Base-by-base conservation (phyloP, 495 filamentous ascomycete genomes). In the Penicillium taxi region DNA sequence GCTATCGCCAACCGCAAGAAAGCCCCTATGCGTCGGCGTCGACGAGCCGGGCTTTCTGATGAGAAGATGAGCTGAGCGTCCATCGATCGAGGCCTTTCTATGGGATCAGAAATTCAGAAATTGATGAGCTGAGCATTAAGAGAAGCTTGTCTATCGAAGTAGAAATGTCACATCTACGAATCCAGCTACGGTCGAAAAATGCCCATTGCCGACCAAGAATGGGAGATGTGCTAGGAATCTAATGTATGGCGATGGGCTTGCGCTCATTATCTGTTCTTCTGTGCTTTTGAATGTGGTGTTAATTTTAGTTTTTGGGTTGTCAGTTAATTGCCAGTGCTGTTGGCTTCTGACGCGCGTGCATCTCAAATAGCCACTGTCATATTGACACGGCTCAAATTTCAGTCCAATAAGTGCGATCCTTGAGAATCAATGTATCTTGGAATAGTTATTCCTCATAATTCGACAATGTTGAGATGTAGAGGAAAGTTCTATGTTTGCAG, bases 1-100 rank as follows among this genome's bases (percentile, higher is more conserved):
- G 53, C 50, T 15, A 63, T 68, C 24, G 70, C 61, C 9, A 53
- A 59, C 39, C 57, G 70, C 46, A 74, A 72, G 47, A 73, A 72
- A 47, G 67, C 70, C 0, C 64, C 70, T 8, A 69, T 73, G 59
- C 58, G 70, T 27, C 63, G 63, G 39, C 62, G 71, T 32, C 59
- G 67, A 34, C n/a, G n/a, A n/a, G n/a, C n/a, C n/a, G 26, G 26
- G 26, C 26, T 12, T 28, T 12, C 15, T n/a, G n/a, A n/a, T n/a
- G n/a, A n/a, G n/a, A n/a, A 24, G 11, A 11, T 6, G 22, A 24
- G 6, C 6, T 11, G 22, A 24, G 22, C 22, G 6, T 11, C 22
- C 11, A 24, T 24, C 6, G 22, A 24, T n/a, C n/a, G n/a, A n/a
- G n/a, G 22, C 22, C 22, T 6, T 24, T 24, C 22, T 24, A 6